Percentiles rank a stretch among this genome's conserved stretches.
Conservation (phyloP, 345 rosid genomes). For the Trapa incisa region DNA sequence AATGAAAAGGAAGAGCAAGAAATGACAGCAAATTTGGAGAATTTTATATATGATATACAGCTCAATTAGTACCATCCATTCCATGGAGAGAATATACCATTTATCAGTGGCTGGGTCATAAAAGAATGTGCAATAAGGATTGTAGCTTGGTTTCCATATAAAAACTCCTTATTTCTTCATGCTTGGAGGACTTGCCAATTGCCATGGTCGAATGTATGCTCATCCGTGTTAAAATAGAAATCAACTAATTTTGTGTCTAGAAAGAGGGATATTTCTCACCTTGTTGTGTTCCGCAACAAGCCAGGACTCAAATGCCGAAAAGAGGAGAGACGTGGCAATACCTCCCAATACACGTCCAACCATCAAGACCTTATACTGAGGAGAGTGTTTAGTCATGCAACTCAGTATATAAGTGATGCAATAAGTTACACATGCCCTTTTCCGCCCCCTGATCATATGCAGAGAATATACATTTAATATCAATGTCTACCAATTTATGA, state of each 20-base stretch:
- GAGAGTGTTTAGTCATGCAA: conserved; percentile 89
- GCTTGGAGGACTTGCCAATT: too few relatives aligned
- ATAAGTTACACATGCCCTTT: conserved; percentile 80
- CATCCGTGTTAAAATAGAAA: background rate
- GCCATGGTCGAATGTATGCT: too few relatives aligned
- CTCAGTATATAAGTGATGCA: conserved; percentile 80
- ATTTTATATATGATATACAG: background rate
- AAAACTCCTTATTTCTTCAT: too few relatives aligned
- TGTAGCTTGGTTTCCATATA: background rate
- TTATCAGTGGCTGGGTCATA: background rate
- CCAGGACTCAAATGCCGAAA: conserved; percentile 94
- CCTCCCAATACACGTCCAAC: conserved; percentile 95
- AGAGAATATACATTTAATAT: background rate
- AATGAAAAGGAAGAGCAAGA: too few relatives aligned
- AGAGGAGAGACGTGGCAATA: conserved; percentile 87
- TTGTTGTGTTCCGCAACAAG: conserved; percentile 95
- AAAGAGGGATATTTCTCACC: conserved; percentile 26
- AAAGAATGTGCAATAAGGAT: background rate
- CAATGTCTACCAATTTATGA: background rate
- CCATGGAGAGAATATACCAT: background rate
- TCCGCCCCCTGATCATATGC: conserved; percentile 58
- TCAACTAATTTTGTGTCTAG: background rate
- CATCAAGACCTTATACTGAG: conserved; percentile 84
- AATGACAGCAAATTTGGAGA: background rate
- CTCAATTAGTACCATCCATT: background rate